Percentiles rank a stretch among this genome's conserved stretches.
Evolutionary conservation across 176 grass and related monocot genomes (phyloP).

Genomic region (Stipa capillata): DNA sequence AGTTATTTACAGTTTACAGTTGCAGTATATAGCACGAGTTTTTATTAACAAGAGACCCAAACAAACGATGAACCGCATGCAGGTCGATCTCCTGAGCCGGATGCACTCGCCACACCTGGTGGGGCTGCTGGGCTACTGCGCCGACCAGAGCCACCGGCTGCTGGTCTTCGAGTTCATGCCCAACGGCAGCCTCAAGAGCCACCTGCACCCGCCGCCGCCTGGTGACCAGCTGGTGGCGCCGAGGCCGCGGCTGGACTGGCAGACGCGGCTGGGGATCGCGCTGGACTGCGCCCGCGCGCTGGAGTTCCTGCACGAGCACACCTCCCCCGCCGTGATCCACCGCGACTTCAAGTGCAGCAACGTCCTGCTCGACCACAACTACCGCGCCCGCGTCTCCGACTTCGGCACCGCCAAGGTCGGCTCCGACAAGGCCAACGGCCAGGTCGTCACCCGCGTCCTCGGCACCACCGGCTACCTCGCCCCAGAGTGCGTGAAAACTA

Average conservation of each 20-base stretch:
- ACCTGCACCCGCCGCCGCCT: constrained; percentile 42
- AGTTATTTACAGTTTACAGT: neutral
- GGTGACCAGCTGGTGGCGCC: neutral
- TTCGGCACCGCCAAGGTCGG: constrained; percentile 90
- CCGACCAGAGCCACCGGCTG: constrained; percentile 83
- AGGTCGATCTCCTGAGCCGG: constrained; percentile 91
- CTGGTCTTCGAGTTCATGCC: constrained; percentile 96
- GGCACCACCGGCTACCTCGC: constrained; percentile 98
- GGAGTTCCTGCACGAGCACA: constrained; percentile 91
- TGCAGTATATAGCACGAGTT: no score
- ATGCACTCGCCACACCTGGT: constrained; percentile 76
- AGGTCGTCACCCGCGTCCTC: constrained; percentile 87
- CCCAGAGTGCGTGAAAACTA: constrained; percentile 61
- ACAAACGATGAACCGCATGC: neutral
- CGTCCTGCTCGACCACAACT: constrained; percentile 72
- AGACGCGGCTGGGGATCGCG: constrained; percentile 71
- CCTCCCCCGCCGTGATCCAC: constrained; percentile 80
- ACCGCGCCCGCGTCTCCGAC: constrained; percentile 70
- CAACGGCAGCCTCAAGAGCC: constrained; percentile 75
- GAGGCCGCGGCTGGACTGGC: constrained; percentile 56
- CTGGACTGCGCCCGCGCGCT: constrained; percentile 85
- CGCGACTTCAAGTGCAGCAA: constrained; percentile 93
- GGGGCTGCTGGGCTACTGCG: constrained; percentile 85
- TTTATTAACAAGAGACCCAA: neutral
- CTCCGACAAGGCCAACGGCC: constrained; percentile 86